These are phyloP conservation scores for Trypanosoma scelopori DNA, from an alignment of 208 protist genomes.

Conservation along the genomic window DNA sequence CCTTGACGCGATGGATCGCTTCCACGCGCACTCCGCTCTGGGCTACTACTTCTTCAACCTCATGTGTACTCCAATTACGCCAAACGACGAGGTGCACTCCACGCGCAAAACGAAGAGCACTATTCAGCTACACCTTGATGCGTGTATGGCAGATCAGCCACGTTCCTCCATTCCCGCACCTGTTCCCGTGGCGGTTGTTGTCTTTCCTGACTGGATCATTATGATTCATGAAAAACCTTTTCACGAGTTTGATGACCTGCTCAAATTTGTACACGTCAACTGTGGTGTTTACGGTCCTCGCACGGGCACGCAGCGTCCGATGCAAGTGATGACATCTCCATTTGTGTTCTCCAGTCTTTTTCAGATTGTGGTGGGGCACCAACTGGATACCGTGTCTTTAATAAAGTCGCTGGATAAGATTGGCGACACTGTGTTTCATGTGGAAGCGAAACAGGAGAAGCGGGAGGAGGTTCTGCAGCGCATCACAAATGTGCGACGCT, in stretches of 20 bases:
- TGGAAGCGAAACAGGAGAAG: conserved; percentile 47
- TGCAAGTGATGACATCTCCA: conserved; percentile 56
- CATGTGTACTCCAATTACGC: conserved; percentile 61
- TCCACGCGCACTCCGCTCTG: conserved; percentile 39
- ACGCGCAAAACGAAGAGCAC: conserved; percentile 45
- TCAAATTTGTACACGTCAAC: conserved; percentile 76
- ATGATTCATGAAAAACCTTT: conserved; percentile 87
- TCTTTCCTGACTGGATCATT: conserved; percentile 83
- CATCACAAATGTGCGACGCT: conserved; percentile 76
- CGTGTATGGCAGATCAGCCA: conserved; percentile 46
- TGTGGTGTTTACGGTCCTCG: conserved; percentile 27
- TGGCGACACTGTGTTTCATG: conserved; percentile 68
- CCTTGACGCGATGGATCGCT: conserved; percentile 50
- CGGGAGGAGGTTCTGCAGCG: conserved; percentile 60
- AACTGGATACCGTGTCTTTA: conserved; percentile 77
- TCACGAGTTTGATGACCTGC: conserved; percentile 80
- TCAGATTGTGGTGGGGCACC: conserved; percentile 78
- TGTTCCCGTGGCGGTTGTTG: conserved; percentile 64
- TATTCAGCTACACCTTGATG: conserved; percentile 84
- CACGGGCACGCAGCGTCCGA: neutral
- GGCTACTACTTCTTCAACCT: conserved; percentile 78
- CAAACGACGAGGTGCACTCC: neutral
- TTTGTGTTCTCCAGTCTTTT: conserved; percentile 75
- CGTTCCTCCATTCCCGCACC: conserved; percentile 47
- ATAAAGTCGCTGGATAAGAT: conserved; percentile 63